Evolutionary conservation across 2,329 filamentous ascomycete genomes (phyloP).

Genomic region (Hypoxylon sp.): DNA sequence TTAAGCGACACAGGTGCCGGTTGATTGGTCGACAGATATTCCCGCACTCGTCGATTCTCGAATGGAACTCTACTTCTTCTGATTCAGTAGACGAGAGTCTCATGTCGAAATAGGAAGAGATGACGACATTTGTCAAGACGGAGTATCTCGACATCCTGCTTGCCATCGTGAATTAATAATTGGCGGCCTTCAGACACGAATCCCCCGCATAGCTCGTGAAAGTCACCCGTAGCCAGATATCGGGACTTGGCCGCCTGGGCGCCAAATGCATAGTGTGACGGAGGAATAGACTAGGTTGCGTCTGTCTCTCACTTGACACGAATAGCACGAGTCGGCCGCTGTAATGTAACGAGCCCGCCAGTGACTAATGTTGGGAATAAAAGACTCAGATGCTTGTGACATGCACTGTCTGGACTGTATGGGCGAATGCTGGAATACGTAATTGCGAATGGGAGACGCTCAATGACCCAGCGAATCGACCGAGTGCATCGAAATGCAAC

Average conservation of each 20-base stretch:
- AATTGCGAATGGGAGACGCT: constrained; percentile 20
- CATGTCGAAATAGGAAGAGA: not conserved
- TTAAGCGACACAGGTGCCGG: constrained; percentile 10
- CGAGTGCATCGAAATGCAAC: constrained; percentile 25
- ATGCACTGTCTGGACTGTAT: not conserved
- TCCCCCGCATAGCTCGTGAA: not conserved
- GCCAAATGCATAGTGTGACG: not conserved
- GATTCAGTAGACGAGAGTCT: not conserved
- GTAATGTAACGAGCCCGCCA: not conserved
- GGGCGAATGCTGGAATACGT: constrained; percentile 9
- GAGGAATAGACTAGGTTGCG: not conserved
- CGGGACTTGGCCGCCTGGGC: not conserved
- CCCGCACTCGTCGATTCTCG: too few relatives aligned
- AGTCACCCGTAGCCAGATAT: not conserved
- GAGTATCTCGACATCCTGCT: not conserved
- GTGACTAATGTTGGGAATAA: too few relatives aligned
- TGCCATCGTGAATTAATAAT: not conserved
- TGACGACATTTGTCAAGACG: not conserved
- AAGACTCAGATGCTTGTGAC: not conserved
- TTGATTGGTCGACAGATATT: constrained; percentile 18
- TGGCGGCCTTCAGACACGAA: not conserved
- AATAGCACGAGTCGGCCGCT: not conserved
- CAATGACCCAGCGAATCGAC: constrained; percentile 32
- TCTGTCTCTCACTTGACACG: not conserved
- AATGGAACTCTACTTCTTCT: not conserved